Evolutionary conservation across 1,284 basidiomycete genomes (phyloP).

Genomic region (Megacollybia platyphylla): DNA sequence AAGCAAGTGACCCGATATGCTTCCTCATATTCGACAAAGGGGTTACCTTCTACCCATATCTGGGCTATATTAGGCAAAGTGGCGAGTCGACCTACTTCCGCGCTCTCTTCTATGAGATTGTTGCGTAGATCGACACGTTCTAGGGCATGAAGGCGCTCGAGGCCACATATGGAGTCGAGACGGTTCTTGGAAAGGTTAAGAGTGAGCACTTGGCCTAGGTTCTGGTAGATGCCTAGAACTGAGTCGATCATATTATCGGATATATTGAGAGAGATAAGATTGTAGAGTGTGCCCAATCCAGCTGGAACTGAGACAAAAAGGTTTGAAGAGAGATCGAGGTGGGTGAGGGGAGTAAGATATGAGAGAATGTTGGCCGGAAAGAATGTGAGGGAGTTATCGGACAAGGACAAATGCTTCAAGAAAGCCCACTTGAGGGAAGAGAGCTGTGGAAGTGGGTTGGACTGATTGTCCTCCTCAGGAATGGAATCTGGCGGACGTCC

Average conservation of each 20-base stretch:
- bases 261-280: slow-evolving; percentile 80
- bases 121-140: slow-evolving; percentile 79
- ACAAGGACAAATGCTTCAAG: slow-evolving; percentile 66
- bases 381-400: slow-evolving; percentile 78
- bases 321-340: slow-evolving; percentile 85
- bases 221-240: slow-evolving; percentile 76
- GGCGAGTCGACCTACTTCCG: slow-evolving; percentile 79
- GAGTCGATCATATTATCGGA: slow-evolving; percentile 95
- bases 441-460: slow-evolving; percentile 25
- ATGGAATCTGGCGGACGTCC: slow-evolving; percentile 35
- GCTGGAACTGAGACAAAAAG: slow-evolving; percentile 79
- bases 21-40: slow-evolving; percentile 60
- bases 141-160: slow-evolving; percentile 78
- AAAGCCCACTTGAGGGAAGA: slow-evolving; percentile 68
- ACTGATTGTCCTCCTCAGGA: slow-evolving; percentile 37
- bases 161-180: slow-evolving; percentile 85
- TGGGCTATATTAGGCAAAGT: slow-evolving; percentile 66
- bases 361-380: slow-evolving; percentile 64
- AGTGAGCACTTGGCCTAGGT: slow-evolving; percentile 65
- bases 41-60: slow-evolving; percentile 76
- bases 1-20: slow-evolving; percentile 71
- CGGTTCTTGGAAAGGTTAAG: slow-evolving; percentile 80
- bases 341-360: slow-evolving; percentile 64
- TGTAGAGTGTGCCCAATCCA: slow-evolving; percentile 62
- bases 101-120: slow-evolving; percentile 74